phyloP scores from a whole-genome alignment of 805 yeast genomes.

The Wickerhamomyces bisporus region DNA sequence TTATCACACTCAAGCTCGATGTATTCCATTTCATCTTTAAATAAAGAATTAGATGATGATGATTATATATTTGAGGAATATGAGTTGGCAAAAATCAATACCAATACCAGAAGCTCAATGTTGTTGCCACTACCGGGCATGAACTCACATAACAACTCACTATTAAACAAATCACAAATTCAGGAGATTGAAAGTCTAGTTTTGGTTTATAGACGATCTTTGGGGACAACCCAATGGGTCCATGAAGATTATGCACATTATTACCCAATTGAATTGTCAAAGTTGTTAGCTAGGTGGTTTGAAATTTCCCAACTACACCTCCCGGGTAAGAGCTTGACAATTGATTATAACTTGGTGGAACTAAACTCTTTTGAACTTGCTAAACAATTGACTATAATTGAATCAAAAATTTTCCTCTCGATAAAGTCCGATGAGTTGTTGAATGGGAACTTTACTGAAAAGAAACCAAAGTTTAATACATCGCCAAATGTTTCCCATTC shows the following conservation, averaged over 20 bases:
- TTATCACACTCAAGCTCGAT: conserved; percentile 34
- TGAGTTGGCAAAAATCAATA: conserved; percentile 43
- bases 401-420: conserved; percentile 57
- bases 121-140: conserved; percentile 22
- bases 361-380: conserved; percentile 71
- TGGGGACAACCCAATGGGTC: conserved; percentile 26
- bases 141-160: conserved; percentile 17
- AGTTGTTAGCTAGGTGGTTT: conserved; percentile 45
- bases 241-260: conserved; percentile 14
- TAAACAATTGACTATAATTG: conserved; percentile 70
- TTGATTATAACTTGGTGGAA: conserved; percentile 26
- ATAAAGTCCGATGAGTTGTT: conserved; percentile 63
- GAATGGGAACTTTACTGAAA: conserved; percentile 57
- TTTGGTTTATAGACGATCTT: conserved; percentile 46
- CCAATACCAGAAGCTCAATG: conserved; percentile 37
- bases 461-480: conserved; percentile 49
- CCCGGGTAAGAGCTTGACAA: conserved; percentile 1
- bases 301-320: conserved; percentile 42
- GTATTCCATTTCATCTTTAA: conserved; percentile 27
- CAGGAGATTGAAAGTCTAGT: conserved; percentile 41
- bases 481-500: conserved; percentile 63
- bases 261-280: conserved; percentile 19
- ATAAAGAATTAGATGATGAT: conserved; percentile 24
- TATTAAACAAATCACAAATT: conserved; percentile 24
- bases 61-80: conserved; percentile 54